Evolutionary conservation across 2,329 filamentous ascomycete species (phyloP).

Genomic region (Phoma sp.): DNA sequence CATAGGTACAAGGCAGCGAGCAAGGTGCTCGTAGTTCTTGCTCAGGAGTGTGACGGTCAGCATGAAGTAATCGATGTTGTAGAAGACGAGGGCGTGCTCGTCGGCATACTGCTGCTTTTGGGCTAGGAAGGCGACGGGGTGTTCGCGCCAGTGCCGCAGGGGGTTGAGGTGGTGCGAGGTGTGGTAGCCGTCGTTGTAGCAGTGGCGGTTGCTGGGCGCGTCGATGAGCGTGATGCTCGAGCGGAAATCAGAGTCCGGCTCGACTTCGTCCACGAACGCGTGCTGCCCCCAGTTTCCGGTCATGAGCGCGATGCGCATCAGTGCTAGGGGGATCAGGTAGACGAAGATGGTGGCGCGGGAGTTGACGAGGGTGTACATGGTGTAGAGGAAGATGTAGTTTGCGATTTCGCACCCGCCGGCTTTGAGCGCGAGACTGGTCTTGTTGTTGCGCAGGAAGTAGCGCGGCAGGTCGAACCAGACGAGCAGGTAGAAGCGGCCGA

Average conservation of each 20-base stretch:
- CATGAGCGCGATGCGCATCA: slow-evolving; percentile 76
- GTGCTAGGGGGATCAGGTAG: slow-evolving; percentile 68
- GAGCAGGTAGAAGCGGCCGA: slow-evolving; percentile 74
- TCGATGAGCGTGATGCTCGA: slow-evolving; percentile 82
- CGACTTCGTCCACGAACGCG: slow-evolving; percentile 75
- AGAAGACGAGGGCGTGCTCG: slow-evolving; percentile 76
- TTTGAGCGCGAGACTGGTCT: slow-evolving; percentile 60
- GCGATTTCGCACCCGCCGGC: slow-evolving; percentile 67
- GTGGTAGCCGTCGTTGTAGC: slow-evolving; percentile 84
- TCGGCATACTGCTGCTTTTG: slow-evolving; percentile 70
- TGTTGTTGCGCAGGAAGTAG: slow-evolving; percentile 73
- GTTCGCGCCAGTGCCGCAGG: slow-evolving; percentile 79
- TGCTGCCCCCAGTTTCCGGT: slow-evolving; percentile 86
- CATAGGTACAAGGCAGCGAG: slow-evolving; percentile 74
- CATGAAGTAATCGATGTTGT: slow-evolving; percentile 81
- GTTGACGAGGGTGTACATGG: slow-evolving; percentile 57
- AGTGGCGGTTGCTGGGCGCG: slow-evolving; percentile 78
- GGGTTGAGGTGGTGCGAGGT: slow-evolving; percentile 82
- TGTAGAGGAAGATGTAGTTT: slow-evolving; percentile 54
- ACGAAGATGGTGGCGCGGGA: slow-evolving; percentile 66
- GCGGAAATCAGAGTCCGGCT: slow-evolving; percentile 78
- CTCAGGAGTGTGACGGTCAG: slow-evolving; percentile 71
- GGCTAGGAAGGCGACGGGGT: slow-evolving; percentile 74
- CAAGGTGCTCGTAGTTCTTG: slow-evolving; percentile 74
- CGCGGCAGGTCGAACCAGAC: slow-evolving; percentile 76